Evolutionary conservation across 2,329 filamentous ascomycete genomes (phyloP).

Genomic region (Paraconiothyrium brasiliense): DNA sequence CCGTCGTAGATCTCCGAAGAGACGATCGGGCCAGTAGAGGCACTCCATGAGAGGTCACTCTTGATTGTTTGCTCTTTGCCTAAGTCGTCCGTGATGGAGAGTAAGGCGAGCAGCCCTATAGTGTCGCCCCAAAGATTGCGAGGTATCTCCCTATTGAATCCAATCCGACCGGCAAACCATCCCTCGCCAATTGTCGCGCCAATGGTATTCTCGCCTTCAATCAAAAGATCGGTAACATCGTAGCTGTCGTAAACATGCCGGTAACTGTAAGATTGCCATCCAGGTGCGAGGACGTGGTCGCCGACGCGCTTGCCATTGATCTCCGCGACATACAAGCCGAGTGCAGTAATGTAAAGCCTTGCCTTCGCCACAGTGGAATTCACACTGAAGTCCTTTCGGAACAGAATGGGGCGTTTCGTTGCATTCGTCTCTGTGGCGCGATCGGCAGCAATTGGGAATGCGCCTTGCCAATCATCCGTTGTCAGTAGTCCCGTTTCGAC

Average conservation of each 20-base stretch:
- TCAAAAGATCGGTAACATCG: conserved; percentile 54
- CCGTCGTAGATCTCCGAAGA: conserved; percentile 56
- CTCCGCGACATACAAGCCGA: conserved; percentile 28
- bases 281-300: conserved; percentile 54
- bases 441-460: conserved; percentile 19
- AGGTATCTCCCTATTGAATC: background rate
- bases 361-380: conserved; percentile 12
- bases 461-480: conserved; percentile 40
- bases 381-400: conserved; percentile 43
- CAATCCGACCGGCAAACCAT: conserved; percentile 3
- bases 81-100: background rate
- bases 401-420: conserved; percentile 33
- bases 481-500: conserved; percentile 49
- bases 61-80: background rate
- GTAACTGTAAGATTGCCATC: conserved; percentile 62
- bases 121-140: conserved; percentile 5
- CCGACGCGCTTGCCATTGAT: conserved; percentile 28
- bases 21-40: background rate
- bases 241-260: conserved; percentile 64
- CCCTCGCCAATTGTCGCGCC: conserved; percentile 1
- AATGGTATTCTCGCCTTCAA: background rate
- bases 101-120: background rate
- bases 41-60: background rate
- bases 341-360: conserved; percentile 29
- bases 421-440: conserved; percentile 34